These are phyloP conservation scores for Microcos paniculata DNA, from an alignment of 345 rosid genomes.

Conservation along the genomic window DNA sequence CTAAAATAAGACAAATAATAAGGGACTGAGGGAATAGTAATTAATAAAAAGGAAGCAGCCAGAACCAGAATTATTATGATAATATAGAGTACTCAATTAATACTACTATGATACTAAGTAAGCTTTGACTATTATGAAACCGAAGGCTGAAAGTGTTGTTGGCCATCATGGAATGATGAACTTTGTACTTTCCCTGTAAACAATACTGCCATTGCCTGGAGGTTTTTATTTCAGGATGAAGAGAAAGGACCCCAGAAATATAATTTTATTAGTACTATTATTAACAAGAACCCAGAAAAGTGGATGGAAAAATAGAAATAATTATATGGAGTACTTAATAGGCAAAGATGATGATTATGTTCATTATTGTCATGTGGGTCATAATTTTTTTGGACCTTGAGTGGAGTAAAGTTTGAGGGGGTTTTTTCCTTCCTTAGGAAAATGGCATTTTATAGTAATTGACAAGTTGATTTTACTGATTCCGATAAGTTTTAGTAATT, in stretches of 20 bases:
- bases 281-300: not conserved
- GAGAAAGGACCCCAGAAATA: not conserved
- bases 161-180: not conserved
- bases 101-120: too few species aligned
- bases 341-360: not conserved
- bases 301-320: not conserved
- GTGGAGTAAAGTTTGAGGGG: not conserved
- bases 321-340: not conserved
- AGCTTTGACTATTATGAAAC: not conserved
- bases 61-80: not conserved
- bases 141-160: not conserved
- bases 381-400: not conserved
- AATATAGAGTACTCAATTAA: too few species aligned
- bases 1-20: too few species aligned
- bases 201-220: not conserved
- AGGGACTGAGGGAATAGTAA: not conserved
- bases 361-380: not conserved
- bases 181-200: not conserved
- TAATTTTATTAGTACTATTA: not conserved
- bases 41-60: not conserved
- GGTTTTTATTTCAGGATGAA: not conserved
- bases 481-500: not conserved
- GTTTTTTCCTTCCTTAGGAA: too few species aligned
- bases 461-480: not conserved
- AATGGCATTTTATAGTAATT: not conserved